Conservation (phyloP, 768 basidiomycete species). For the Lactifluus piperatus region DNA sequence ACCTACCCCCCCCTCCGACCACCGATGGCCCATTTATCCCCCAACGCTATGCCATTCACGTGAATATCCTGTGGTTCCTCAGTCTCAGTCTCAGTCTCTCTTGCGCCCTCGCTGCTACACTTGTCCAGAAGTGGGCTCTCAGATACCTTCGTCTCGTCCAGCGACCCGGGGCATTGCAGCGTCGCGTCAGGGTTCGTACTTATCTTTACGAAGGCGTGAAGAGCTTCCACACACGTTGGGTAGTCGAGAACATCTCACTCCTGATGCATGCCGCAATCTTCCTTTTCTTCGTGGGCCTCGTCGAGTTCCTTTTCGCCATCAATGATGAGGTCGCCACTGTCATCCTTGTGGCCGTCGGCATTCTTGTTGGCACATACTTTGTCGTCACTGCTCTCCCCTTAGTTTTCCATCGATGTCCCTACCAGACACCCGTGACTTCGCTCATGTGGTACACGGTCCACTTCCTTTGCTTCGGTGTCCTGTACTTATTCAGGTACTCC, state of each 20-base stretch:
- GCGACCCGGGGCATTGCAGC: background rate
- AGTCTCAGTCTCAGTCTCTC: conserved; percentile 12
- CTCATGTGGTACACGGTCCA: background rate
- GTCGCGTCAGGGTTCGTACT: conserved; percentile 8
- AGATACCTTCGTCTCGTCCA: conserved; percentile 8
- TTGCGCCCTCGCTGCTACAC: conserved; percentile 8
- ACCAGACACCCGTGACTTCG: background rate
- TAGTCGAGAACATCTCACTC: conserved; percentile 1
- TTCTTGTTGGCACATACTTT: background rate
- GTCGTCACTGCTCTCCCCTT: background rate
- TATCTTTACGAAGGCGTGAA: background rate
- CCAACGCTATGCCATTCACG: background rate
- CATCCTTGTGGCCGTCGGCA: background rate
- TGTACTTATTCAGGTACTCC: background rate
- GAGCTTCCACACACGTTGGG: background rate
- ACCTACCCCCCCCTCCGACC: background rate
- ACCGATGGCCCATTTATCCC: background rate
- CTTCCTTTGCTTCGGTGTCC: background rate
- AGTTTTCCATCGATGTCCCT: background rate
- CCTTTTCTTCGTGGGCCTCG: background rate
- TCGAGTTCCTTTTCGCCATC: conserved; percentile 1
- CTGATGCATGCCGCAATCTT: background rate
- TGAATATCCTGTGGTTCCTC: conserved; percentile 19
- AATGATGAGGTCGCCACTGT: background rate
- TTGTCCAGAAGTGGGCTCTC: conserved; percentile 14